A percentile compares a stretch with the other conserved stretches of the same genome.
Evolutionary conservation across 306 rosid genomes (phyloP).

Genomic region (Amphicarpaea edgeworthii): DNA sequence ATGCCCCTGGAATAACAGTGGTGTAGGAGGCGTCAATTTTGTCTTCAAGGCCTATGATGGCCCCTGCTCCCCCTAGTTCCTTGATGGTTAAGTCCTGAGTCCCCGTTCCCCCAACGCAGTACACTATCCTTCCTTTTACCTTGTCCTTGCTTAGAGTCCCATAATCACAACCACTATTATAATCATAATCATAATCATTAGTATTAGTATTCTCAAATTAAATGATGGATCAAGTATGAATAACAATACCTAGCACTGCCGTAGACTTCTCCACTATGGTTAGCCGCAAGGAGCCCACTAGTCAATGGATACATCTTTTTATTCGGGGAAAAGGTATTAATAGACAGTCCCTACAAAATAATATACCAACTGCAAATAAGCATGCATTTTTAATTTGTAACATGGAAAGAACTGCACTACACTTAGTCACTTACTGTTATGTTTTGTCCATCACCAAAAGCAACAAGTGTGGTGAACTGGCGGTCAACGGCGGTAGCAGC

Average conservation of each 20-base stretch:
- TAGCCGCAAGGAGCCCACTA: slow-evolving; percentile 68
- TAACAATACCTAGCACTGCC: slow-evolving; percentile 57
- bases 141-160: slow-evolving; percentile 58
- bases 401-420: too few species aligned
- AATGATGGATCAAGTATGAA: too few species aligned
- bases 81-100: slow-evolving; percentile 57
- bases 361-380: background rate
- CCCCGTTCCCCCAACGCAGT: slow-evolving; percentile 54
- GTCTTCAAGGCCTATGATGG: slow-evolving; percentile 53
- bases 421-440: slow-evolving; percentile 60
- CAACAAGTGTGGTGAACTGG: slow-evolving; percentile 51
- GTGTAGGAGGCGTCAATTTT: slow-evolving; percentile 50
- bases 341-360: slow-evolving; percentile 64
- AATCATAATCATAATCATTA: slow-evolving; percentile 22
- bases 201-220: slow-evolving; percentile 26
- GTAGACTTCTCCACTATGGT: slow-evolving; percentile 15
- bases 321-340: slow-evolving; percentile 69
- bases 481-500: slow-evolving; percentile 72
- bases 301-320: slow-evolving; percentile 72
- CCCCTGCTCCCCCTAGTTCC: slow-evolving; percentile 64
- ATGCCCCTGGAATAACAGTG: slow-evolving; percentile 60
- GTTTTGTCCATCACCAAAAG: slow-evolving; percentile 61
- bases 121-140: slow-evolving; percentile 79
- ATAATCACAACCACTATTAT: slow-evolving; percentile 75
- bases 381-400: background rate